phyloP scores from a whole-genome alignment of 2,329 filamentous ascomycete species.

The Fusarium mundagurra region DNA sequence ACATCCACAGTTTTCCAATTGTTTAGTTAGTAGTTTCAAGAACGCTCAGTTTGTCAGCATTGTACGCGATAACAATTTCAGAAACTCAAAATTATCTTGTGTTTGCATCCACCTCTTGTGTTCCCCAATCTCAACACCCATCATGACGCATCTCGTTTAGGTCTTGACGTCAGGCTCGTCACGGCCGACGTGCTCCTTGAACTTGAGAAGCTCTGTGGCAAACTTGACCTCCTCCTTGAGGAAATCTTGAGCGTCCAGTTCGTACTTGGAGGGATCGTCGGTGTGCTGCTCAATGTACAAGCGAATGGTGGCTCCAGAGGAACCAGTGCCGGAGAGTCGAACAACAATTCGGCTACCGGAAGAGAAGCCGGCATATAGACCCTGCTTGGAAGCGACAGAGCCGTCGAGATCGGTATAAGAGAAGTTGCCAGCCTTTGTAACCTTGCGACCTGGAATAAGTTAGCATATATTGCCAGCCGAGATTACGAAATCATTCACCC shows the following conservation, averaged over 20 bases:
- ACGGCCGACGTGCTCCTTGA: constrained; percentile 92
- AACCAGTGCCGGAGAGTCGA: constrained; percentile 92
- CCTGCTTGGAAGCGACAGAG: constrained; percentile 94
- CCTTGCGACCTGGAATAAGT: constrained; percentile 72
- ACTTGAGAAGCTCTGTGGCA: constrained; percentile 85
- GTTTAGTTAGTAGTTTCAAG: constrained; percentile 34
- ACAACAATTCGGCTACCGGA: constrained; percentile 96
- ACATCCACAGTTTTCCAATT: constrained; percentile 16
- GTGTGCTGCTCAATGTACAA: constrained; percentile 98
- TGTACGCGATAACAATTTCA: constrained; percentile 38
- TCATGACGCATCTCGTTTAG: constrained; percentile 53
- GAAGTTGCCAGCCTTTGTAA: constrained; percentile 92
- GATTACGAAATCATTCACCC: constrained; percentile 57
- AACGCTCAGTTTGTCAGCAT: constrained; percentile 43
- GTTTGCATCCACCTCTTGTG: constrained; percentile 33
- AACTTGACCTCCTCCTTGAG: constrained; percentile 89
- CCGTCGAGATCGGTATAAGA: constrained; percentile 99
- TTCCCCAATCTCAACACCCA: not conserved
- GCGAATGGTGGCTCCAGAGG: constrained; percentile 93
- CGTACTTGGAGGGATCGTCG: constrained; percentile 80
- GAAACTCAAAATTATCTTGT: constrained; percentile 36
- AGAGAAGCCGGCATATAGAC: constrained; percentile 92
- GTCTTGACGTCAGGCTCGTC: constrained; percentile 98
- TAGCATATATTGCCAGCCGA: constrained; percentile 14
- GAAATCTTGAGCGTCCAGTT: constrained; percentile 89